phyloP scores from a whole-genome alignment of 148 eudicot species.

The Chenopodium quinoa region DNA sequence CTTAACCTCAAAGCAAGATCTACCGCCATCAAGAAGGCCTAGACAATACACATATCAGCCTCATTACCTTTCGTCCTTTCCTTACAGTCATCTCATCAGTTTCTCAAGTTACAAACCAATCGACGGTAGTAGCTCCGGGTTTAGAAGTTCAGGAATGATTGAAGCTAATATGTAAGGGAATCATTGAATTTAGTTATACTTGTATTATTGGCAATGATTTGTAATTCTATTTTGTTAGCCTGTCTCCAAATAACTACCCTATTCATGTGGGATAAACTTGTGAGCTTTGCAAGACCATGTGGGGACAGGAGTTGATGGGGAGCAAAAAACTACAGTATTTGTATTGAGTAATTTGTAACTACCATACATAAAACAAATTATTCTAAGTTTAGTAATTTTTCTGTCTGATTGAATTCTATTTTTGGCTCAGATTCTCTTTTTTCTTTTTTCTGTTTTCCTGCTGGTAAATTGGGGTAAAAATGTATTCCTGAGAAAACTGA shows the following conservation, averaged over 20 bases:
- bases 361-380: not conserved
- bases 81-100: not conserved
- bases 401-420: not conserved
- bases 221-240: not conserved
- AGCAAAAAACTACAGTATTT: not conserved
- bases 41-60: not conserved
- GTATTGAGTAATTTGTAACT: not conserved
- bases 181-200: not conserved
- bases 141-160: not conserved
- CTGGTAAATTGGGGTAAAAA: too few relatives aligned
- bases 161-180: not conserved
- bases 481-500: not conserved
- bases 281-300: too few relatives aligned
- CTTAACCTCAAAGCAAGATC: slow-evolving; percentile 58
- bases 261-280: not conserved
- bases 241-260: too few relatives aligned
- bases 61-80: not conserved
- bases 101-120: not conserved
- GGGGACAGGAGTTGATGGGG: not conserved
- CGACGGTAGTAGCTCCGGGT: not conserved
- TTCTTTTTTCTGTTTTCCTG: too few relatives aligned
- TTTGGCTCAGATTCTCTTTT: not conserved
- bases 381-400: not conserved
- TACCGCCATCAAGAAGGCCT: slow-evolving; percentile 38
- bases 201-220: not conserved